Base-by-base conservation (phyloP, 352 stramenopile genomes). In the Pythium dissotocum region DNA sequence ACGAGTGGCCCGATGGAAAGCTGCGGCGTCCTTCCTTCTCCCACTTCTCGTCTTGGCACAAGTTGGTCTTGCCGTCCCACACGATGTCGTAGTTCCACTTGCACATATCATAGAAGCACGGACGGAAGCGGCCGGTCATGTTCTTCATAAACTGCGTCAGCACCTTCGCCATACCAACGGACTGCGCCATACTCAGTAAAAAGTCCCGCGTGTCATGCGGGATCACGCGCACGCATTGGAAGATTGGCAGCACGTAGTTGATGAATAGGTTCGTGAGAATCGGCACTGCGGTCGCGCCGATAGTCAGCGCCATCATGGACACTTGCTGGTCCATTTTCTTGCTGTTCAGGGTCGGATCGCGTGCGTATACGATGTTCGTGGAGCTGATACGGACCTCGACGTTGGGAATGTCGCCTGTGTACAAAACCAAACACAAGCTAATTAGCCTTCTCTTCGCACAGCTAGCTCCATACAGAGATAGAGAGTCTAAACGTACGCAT, bases 1-100 rank as follows among this genome's bases (percentile, higher is more conserved):
- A 93, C 26, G 87, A 68, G 59, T 95, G 87, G 13, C 85, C 85
- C 1, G 85, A 93, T n/a, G 85, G 85, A 58, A 93, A 93, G 53
- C 82, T 92, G 65, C 80, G 86, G 16, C 85, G 76, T 1, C 56
- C 85, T 68, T 93, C 82, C 51, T 81, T 77, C 60, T 93, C 85
- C 76, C 74, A 24, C 28, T 73, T 73, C 2, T 35, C 14, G 49
- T 78, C 56, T 21, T 72, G 78, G 70, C 85, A 93, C 48, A 92
- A 54, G 61, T 93, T 84, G 12, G 69, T 76, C 35, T 76, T 63
- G 58, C 85, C 83, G 67, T 93, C 83, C 85, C 85, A 93, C 24
- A 89, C 70, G 18, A 86, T 64, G 55, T 77, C 65, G 55, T 76
- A 82, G 56, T 91, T 70, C 85, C 85, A 93, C 42, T 77, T 77